These are phyloP conservation scores for Amylocarpus encephaloides DNA, from an alignment of 2,329 filamentous ascomycete genomes.

Conservation along the genomic window DNA sequence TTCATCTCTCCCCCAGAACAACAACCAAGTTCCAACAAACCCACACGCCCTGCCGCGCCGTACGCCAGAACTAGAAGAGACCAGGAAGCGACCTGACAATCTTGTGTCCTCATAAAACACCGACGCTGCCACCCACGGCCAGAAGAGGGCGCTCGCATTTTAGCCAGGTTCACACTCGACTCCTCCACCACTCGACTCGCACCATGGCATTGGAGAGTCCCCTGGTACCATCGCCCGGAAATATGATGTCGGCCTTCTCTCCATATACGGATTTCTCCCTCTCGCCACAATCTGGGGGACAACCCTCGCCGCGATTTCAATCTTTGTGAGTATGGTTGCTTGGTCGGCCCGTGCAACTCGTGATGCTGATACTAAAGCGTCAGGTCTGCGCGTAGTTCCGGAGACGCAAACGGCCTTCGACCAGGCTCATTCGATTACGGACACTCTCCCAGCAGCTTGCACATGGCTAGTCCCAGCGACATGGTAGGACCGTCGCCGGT, in stretches of 20 bases:
- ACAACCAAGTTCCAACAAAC: conserved; percentile 18
- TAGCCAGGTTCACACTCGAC: conserved; percentile 9
- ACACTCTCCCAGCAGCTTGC: conserved; percentile 27
- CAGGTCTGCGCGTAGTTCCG: conserved; percentile 40
- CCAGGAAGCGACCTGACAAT: conserved; percentile 5
- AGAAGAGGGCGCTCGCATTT: conserved; percentile 14
- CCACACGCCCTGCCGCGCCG: conserved; percentile 8
- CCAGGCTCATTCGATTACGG: conserved; percentile 40
- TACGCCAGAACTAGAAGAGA: neutral
- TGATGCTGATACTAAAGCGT: conserved; percentile 11
- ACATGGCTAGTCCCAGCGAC: conserved; percentile 58
- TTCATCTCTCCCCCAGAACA: no score
- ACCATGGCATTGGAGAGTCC: conserved; percentile 57
- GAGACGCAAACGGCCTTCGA: conserved; percentile 44
- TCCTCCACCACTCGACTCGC: conserved; percentile 10
- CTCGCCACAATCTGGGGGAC: conserved; percentile 45
- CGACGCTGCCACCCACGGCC: conserved; percentile 12
- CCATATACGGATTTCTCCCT: conserved; percentile 49
- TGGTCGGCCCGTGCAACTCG: neutral
- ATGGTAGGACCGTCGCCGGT: conserved; percentile 77
- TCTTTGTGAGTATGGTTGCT: conserved; percentile 40
- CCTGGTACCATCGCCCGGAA: conserved; percentile 55
- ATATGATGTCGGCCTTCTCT: conserved; percentile 48
- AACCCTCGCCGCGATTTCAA: conserved; percentile 41
- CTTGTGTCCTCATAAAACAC: conserved; percentile 15